Evolutionary conservation across 495 filamentous ascomycete genomes (phyloP).

Genomic region (Aspergillus saccharolyticus): DNA sequence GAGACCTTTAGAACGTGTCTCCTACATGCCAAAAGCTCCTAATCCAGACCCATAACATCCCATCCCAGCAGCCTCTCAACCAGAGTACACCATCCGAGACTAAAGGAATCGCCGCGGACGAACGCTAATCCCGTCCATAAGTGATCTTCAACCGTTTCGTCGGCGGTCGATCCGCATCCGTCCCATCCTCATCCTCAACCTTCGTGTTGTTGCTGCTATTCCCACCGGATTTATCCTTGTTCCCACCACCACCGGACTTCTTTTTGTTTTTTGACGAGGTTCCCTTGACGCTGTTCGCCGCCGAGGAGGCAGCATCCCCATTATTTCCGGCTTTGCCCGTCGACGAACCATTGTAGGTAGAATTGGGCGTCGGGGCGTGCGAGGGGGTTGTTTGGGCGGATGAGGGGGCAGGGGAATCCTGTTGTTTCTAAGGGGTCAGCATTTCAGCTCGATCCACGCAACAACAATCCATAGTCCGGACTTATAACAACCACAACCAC

Average conservation of each 20-base stretch:
- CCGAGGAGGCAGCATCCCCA: constrained; percentile 20
- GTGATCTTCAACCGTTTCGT: constrained; percentile 50
- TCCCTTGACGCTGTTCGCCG: constrained; percentile 26
- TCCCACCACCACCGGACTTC: constrained; percentile 22
- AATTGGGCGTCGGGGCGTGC: constrained; percentile 47
- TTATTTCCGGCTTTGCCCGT: constrained; percentile 25
- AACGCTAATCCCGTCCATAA: constrained; percentile 39
- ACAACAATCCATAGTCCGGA: too few relatives aligned
- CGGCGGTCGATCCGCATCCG: constrained; percentile 42
- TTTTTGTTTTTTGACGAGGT: constrained; percentile 43
- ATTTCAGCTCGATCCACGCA: too few relatives aligned
- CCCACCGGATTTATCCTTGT: constrained; percentile 21
- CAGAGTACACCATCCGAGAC: too few relatives aligned
- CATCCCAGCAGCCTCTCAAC: neutral
- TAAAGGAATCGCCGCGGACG: too few relatives aligned
- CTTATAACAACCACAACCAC: neutral
- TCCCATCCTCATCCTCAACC: constrained; percentile 33
- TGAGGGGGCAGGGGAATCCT: constrained; percentile 48
- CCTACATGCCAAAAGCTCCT: neutral
- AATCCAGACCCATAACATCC: neutral
- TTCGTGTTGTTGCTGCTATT: neutral
- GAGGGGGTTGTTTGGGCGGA: constrained; percentile 46
- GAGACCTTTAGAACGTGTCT: too few relatives aligned
- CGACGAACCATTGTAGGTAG: constrained; percentile 34
- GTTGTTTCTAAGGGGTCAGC: neutral